Percentiles rank a stretch among this genome's conserved stretches.
These are phyloP conservation scores for Brassica incana DNA, from an alignment of 345 rosid species.

Conservation along the genomic window DNA sequence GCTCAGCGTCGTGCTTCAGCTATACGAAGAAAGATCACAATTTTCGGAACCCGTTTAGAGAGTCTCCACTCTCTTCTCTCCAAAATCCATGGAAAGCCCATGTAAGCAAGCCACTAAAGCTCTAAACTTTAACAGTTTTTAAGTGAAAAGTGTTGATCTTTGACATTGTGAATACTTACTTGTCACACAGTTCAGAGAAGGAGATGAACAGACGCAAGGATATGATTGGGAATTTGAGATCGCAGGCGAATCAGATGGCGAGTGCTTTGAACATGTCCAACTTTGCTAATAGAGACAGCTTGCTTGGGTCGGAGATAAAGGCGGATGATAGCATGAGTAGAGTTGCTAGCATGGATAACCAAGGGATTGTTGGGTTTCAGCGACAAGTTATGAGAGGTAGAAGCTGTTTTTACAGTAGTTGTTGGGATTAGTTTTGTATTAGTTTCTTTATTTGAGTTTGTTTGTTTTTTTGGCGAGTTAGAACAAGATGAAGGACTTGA, in stretches of 20 bases:
- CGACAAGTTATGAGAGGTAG: constrained; percentile 87
- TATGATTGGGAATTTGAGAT: constrained; percentile 69
- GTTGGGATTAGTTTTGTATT: neutral
- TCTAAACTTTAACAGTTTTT: neutral
- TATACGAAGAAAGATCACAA: constrained; percentile 82
- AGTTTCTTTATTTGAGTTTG: neutral
- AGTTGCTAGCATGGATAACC: constrained; percentile 73
- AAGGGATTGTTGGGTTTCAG: constrained; percentile 84
- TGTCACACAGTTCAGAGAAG: constrained; percentile 78
- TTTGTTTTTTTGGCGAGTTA: constrained; percentile 34
- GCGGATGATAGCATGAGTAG: constrained; percentile 56
- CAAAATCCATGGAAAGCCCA: constrained; percentile 65
- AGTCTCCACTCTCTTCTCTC: constrained; percentile 71
- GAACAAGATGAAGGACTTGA: constrained; percentile 99
- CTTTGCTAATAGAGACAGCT: constrained; percentile 75
- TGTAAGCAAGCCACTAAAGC: constrained; percentile 45
- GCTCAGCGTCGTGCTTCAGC: constrained; percentile 87
- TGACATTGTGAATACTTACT: constrained; percentile 1
- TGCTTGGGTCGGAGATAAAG: constrained; percentile 80
- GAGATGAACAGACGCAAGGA: constrained; percentile 97
- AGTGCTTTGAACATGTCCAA: constrained; percentile 79
- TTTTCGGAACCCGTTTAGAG: constrained; percentile 81
- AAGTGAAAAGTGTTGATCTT: neutral
- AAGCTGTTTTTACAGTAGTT: constrained; percentile 18
- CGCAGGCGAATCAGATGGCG: constrained; percentile 83